Evolutionary conservation across 768 basidiomycete genomes (phyloP).

Genomic region (Chalciporus piperatus): DNA sequence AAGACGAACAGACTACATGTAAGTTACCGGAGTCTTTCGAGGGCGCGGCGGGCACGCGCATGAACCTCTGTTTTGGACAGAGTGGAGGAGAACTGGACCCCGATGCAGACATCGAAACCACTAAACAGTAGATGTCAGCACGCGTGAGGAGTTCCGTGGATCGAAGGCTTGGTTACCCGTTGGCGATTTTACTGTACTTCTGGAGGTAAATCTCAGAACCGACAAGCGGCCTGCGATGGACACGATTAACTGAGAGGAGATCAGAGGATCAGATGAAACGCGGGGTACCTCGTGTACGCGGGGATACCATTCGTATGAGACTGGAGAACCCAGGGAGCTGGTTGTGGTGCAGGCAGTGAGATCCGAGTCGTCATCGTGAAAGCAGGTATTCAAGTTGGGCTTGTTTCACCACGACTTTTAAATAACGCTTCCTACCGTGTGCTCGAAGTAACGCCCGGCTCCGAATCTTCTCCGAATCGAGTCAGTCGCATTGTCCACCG

Average conservation of each 20-base stretch:
- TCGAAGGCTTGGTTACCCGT: slow-evolving; percentile 1
- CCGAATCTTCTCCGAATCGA: too few relatives aligned
- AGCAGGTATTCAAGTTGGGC: too few relatives aligned
- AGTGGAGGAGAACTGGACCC: slow-evolving; percentile 7
- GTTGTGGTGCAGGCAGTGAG: not conserved
- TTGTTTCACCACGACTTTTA: too few relatives aligned
- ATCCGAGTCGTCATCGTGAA: not conserved
- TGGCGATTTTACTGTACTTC: slow-evolving; percentile 1
- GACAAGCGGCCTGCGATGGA: slow-evolving; percentile 5
- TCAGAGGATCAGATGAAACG: not conserved
- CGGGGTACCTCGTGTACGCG: slow-evolving; percentile 1
- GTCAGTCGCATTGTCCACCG: too few relatives aligned
- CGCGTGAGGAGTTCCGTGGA: not conserved
- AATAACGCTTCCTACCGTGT: too few relatives aligned
- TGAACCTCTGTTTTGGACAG: not conserved
- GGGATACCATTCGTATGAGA: not conserved
- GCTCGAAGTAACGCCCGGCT: too few relatives aligned
- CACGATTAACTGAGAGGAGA: not conserved
- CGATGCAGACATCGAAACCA: slow-evolving; percentile 8
- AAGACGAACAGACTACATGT: not conserved
- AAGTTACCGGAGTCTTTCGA: slow-evolving; percentile 10
- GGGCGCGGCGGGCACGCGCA: slow-evolving; percentile 1
- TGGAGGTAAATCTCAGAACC: slow-evolving; percentile 14
- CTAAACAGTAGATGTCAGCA: not conserved
- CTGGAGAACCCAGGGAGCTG: not conserved